Evolutionary conservation across 2,329 filamentous ascomycete genomes (phyloP).

Genomic region (Whalleya microplaca): DNA sequence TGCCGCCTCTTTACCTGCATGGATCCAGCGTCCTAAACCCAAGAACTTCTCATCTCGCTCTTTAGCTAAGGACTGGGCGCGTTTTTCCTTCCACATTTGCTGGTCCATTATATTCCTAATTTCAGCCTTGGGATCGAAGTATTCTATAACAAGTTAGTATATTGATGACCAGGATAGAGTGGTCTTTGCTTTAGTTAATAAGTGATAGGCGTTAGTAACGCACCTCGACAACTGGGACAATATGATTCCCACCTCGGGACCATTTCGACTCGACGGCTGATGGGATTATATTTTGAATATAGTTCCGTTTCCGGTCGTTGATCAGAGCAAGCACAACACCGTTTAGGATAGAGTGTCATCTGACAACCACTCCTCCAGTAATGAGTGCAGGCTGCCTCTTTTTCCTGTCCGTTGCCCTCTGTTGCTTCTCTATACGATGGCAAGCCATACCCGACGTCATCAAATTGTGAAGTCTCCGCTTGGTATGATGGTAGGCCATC

Average conservation of each 20-base stretch:
- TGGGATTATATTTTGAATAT: not conserved
- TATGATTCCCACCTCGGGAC: not conserved
- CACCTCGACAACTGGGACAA: not conserved
- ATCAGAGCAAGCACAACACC: not conserved
- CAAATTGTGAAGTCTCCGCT: not conserved
- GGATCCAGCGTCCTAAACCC: not conserved
- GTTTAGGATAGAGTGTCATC: not conserved
- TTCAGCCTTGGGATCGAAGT: not conserved
- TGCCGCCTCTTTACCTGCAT: not conserved
- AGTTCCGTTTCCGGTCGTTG: not conserved
- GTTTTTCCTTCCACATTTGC: not conserved
- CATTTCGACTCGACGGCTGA: not conserved
- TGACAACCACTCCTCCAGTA: not conserved
- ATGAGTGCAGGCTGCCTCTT: not conserved
- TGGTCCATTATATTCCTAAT: not conserved
- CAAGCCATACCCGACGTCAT: not conserved
- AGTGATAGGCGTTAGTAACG: not conserved
- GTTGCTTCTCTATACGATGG: not conserved
- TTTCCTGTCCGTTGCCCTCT: not conserved
- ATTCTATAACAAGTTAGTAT: not conserved
- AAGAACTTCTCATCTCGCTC: not conserved
- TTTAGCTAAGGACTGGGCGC: not conserved
- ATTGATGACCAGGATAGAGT: not conserved
- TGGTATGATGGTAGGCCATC: not conserved
- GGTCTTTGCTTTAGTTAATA: not conserved